Evolutionary conservation across 2,329 filamentous ascomycete species (phyloP), one percentile per base, ranked within the genome.

Genomic region (Epichloe aotearoae): DNA sequence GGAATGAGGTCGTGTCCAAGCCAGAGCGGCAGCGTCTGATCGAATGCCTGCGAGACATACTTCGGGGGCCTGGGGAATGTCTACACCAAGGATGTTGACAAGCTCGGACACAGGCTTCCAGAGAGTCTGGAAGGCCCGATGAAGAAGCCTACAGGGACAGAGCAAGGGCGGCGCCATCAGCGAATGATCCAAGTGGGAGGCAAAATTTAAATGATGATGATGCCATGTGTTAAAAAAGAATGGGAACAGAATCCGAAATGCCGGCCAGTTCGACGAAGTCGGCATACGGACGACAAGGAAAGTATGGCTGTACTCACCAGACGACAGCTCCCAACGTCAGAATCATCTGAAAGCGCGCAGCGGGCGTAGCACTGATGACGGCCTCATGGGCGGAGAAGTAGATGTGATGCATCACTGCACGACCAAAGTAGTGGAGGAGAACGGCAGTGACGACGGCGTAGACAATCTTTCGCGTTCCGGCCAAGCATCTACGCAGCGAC

Each of bases 21-120:
- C 89, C 42, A 98, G 75, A 33, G 90, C 86, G 34, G 94, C 86
- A 51, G 89, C 87, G 64, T 94, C 87, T 30, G 87, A 77, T 58
- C 85, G 86, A 59, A 98, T 93, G 55, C 86, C 88, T 50, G 91
- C 88, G 36, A 98, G 80, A 49, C 89, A 95, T 40, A 97, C 86
- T 63, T 90, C 83, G 49, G 93, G 93, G 23, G 88, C 77, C 55
- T 89, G 84, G 54, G 93, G 93, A 48, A 98, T 91, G 63, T 98
- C 93, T 64, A 97, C 83, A 53, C 91, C 90, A 46, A 98, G 81
- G 47, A 96, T 87, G 59, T 83, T 83, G 60, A 97, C 90, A 46
- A 98, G 80, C 56, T 95, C 83, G 52, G 91, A 87, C 51, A 95
- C 88, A 23, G 91, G 89, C 60, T 91, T 95, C 69, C 87, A 84